Base-by-base conservation (phyloP, 2,329 filamentous ascomycete genomes). In the Diaporthe caulivora region DNA sequence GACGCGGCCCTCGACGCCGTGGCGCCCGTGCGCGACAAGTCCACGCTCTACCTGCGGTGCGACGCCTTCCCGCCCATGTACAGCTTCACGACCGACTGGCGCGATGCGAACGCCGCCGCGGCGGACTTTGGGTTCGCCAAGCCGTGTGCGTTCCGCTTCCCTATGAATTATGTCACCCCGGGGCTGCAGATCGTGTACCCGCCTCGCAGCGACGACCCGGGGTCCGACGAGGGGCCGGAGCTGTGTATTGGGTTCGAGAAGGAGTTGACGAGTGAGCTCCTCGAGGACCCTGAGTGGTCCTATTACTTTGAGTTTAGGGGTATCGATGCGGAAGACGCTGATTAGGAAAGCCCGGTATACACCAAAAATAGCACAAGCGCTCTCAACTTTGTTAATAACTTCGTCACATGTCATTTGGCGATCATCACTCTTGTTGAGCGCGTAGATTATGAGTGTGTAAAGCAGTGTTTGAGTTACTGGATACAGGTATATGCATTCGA, bases 241-340 rank as follows among this genome's bases (percentile, higher is more conserved):
- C 78, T 85, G 62, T 76, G 77, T 0, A 77, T 84, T 21, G 75
- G 77, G 0, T 81, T 82, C 34, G 82, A 85, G 77, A 82, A 80
- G 75, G 78, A 79, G 2, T 60, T 84, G 5, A 77, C 77, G 0
- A 40, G 78, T 34, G 72, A 64, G 2, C 60, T 85, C n/a, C 76
- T 84, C 4, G 74, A 80, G 7, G 82, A 85, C 67, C 40, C 71
- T 1, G 79, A 84, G 71, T 83, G 80, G 81, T 80, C 74, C 26
- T 58, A 76, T 64, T 85, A 80, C n/a, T 84, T 84, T 72, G 82
- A 83, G 72, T 84, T 80, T 51, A 75, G 83, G 44, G 83, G 82
- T 0, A 74, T 84, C n/a, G 81, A 72, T 57, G 42, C 60, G 2
- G 60, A 34, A 24, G 60, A 49, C 4, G 42, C 17, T 9, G 42